Evolutionary conservation across 352 stramenopile species (phyloP), one percentile per base, ranked within the genome.

Genomic region (Globisporangium emineosum): DNA sequence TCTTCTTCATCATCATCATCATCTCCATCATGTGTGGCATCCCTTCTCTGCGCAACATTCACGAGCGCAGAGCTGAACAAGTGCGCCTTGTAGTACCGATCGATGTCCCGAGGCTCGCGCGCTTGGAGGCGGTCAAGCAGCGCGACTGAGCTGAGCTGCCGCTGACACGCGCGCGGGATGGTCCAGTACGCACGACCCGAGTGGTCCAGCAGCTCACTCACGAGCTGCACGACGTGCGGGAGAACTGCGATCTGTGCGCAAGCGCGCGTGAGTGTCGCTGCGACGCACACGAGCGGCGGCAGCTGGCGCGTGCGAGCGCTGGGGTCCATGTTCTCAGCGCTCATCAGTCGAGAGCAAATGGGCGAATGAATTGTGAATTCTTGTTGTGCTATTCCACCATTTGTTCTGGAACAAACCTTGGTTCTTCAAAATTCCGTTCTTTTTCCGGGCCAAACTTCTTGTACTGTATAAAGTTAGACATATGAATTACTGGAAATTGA

Each of bases 81-180:
- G 2, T 57, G 27, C 27, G 27, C 50, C 50, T 57, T 57, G 27
- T 57, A 40, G 50, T 57, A 13, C 9, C 50, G 25, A 27, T 57
- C 27, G 8, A 57, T 57, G 50, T 57, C 27, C 8, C 25, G 27
- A 17, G 27, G 50, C 17, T 57, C 50, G 27, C 27, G 50, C 50
- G 50, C 50, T 30, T 21, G 7, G 2, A 57, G 27, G 27, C 50
- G 50, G 27, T 57, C 50, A n/a, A 57, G 50, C 7, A 57, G 27
- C 7, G 15, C 50, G 17, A 35, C 7, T 1, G 50, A 25, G 19
- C 7, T 5, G 9, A 40, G 50, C 9, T 9, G 17, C 7, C 50
- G 50, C 17, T 57, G 27, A 13, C 50, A 57, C 15, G 51, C 51
- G 29, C 51, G 51, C 51, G 51, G 51, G 17, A 57, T 57, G 51